A percentile compares a stretch with the other conserved stretches of the same genome.
These are phyloP conservation scores for Jatropha podagrica DNA, from an alignment of 441 rosid species.

Conservation along the genomic window DNA sequence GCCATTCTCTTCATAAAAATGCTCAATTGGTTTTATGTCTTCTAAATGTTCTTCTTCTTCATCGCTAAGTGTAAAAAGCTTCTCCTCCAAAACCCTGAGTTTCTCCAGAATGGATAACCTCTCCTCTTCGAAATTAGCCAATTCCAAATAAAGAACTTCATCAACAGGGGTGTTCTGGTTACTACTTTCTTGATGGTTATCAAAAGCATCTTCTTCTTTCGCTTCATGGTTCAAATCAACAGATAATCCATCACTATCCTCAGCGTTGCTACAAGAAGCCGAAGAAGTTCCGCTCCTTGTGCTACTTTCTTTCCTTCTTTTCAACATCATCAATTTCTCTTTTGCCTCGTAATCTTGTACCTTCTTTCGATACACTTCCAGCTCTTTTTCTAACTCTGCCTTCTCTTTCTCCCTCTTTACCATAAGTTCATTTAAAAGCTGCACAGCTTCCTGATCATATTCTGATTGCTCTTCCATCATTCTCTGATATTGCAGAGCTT, in stretches of 20 bases:
- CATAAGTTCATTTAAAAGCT: slow-evolving; percentile 72
- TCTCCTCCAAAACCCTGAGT: slow-evolving; percentile 80
- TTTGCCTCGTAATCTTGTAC: slow-evolving; percentile 60
- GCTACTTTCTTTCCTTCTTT: slow-evolving; percentile 45
- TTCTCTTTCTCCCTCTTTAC: slow-evolving; percentile 76
- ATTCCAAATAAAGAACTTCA: slow-evolving; percentile 61
- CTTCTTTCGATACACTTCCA: slow-evolving; percentile 55
- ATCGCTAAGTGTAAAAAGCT: slow-evolving; percentile 47
- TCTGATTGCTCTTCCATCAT: slow-evolving; percentile 98
- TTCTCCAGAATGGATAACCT: slow-evolving; percentile 75
- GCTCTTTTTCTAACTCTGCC: slow-evolving; percentile 66
- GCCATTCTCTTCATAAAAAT: slow-evolving; percentile 40
- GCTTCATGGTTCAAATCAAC: slow-evolving; percentile 47
- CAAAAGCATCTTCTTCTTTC: slow-evolving; percentile 35
- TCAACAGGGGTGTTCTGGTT: slow-evolving; percentile 61
- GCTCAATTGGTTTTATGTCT: slow-evolving; percentile 39
- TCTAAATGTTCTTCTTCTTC: slow-evolving; percentile 52
- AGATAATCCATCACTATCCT: slow-evolving; percentile 56
- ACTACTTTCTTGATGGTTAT: slow-evolving; percentile 26
- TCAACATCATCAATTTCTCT: slow-evolving; percentile 44
- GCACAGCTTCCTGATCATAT: slow-evolving; percentile 92
- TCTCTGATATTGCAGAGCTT: slow-evolving; percentile 91
- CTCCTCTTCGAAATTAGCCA: slow-evolving; percentile 71
- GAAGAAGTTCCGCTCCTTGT: slow-evolving; percentile 50
- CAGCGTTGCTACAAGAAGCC: slow-evolving; percentile 56